Percentiles rank a stretch among this genome's conserved stretches.
These are phyloP conservation scores for Suhomyces prunicola DNA, from an alignment of 805 yeast genomes.

Conservation along the genomic window DNA sequence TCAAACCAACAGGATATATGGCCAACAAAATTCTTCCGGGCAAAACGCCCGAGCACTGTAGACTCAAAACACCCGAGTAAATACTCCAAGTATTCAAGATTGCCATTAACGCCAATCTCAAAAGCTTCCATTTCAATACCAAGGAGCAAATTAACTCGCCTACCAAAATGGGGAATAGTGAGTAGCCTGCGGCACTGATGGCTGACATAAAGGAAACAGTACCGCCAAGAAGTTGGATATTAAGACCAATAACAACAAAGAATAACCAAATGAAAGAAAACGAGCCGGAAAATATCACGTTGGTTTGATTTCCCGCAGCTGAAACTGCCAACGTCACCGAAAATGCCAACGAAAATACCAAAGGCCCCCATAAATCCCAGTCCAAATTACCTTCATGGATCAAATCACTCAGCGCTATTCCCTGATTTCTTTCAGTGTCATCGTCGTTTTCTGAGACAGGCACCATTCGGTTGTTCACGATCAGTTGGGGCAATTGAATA, in stretches of 20 bases:
- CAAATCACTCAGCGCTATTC: conserved; percentile 14
- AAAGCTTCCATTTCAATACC: conserved; percentile 44
- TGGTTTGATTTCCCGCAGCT: conserved; percentile 43
- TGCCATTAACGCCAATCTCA: conserved; percentile 47
- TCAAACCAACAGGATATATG: conserved; percentile 61
- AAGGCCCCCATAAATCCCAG: conserved; percentile 74
- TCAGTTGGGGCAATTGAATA: conserved; percentile 33
- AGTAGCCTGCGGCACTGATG: conserved; percentile 66
- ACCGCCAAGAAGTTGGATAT: conserved; percentile 62
- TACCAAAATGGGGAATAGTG: conserved; percentile 60
- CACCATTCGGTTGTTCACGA: conserved; percentile 23
- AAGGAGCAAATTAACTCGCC: conserved; percentile 49
- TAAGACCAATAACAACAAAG: conserved; percentile 56
- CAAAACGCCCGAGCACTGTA: conserved; percentile 62
- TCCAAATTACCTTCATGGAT: conserved; percentile 31
- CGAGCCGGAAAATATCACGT: conserved; percentile 58
- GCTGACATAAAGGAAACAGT: conserved; percentile 66
- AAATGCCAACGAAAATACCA: conserved; percentile 55
- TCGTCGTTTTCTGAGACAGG: conserved; percentile 21
- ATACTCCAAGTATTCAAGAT: conserved; percentile 59
- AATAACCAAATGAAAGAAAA: conserved; percentile 65
- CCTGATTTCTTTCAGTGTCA: conserved; percentile 22
- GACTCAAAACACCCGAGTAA: conserved; percentile 59
- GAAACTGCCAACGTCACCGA: conserved; percentile 52
- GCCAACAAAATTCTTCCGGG: conserved; percentile 62